Evolutionary conservation across 83 land plant species (phyloP).

Genomic region (Larix sibirica): DNA sequence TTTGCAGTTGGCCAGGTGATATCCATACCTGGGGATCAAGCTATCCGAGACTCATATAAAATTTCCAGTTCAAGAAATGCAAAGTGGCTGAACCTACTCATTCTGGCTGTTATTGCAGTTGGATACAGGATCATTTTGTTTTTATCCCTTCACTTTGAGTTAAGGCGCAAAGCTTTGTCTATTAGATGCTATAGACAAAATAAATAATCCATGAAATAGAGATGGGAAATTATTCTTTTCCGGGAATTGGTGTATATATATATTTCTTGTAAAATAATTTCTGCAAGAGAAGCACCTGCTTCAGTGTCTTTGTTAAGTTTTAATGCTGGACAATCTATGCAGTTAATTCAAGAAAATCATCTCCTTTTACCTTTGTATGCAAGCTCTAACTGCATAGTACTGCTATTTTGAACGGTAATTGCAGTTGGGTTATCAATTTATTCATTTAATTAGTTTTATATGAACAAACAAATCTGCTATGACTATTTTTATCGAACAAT

Average conservation of each 20-base stretch:
- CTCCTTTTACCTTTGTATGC: not conserved
- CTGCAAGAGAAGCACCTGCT: not conserved
- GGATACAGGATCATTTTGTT: slow-evolving; percentile 61
- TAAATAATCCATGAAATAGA: not conserved
- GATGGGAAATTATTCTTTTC: slow-evolving; percentile 1
- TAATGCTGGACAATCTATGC: slow-evolving; percentile 2
- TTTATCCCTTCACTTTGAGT: slow-evolving; percentile 41
- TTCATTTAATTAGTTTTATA: not conserved
- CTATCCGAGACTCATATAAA: slow-evolving; percentile 45
- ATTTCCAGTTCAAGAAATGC: slow-evolving; percentile 46
- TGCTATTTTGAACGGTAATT: not conserved
- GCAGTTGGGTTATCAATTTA: not conserved
- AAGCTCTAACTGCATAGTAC: not conserved
- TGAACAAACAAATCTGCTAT: not conserved
- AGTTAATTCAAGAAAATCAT: not conserved
- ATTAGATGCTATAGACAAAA: not conserved
- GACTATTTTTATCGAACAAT: not conserved
- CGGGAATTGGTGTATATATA: not conserved
- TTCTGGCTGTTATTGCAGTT: slow-evolving; percentile 63
- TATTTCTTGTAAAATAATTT: too few species aligned
- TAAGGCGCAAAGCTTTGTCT: slow-evolving; percentile 18
- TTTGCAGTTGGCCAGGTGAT: slow-evolving; percentile 74
- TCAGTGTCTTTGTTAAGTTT: not conserved
- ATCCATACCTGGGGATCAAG: slow-evolving; percentile 51
- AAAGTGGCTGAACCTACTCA: slow-evolving; percentile 70